A percentile compares a stretch with the other conserved stretches of the same genome.
Evolutionary conservation across 768 basidiomycete genomes (phyloP).

Genomic region (Pleurotus ostreatus): DNA sequence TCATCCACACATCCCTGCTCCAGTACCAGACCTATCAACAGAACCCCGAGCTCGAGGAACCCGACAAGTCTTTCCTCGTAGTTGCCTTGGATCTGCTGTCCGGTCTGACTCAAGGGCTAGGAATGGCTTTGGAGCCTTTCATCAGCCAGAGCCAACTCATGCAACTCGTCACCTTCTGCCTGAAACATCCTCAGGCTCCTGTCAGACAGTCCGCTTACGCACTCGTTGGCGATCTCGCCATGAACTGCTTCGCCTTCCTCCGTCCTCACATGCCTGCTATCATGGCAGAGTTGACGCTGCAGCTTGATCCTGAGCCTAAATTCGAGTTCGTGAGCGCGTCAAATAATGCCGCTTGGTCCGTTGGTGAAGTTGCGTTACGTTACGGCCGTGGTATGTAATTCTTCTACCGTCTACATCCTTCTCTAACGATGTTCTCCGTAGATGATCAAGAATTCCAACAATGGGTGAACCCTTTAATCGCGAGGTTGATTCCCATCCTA

Average conservation of each 20-base stretch:
- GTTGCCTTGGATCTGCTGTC: slow-evolving; percentile 97
- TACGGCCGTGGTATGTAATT: slow-evolving; percentile 67
- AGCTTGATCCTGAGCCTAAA: slow-evolving; percentile 91
- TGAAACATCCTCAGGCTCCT: slow-evolving; percentile 94
- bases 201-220: slow-evolving; percentile 97
- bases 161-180: slow-evolving; percentile 76
- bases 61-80: slow-evolving; percentile 95
- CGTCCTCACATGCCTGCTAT: slow-evolving; percentile 84
- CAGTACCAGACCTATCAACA: slow-evolving; percentile 87
- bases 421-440: slow-evolving; percentile 19
- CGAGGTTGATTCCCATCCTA: slow-evolving; percentile 88
- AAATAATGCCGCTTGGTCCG: slow-evolving; percentile 99
- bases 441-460: slow-evolving; percentile 87
- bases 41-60: slow-evolving; percentile 89
- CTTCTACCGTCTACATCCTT: not conserved
- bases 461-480: slow-evolving; percentile 85
- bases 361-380: slow-evolving; percentile 94
- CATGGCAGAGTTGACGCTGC: slow-evolving; percentile 84
- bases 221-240: slow-evolving; percentile 96
- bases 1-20: slow-evolving; percentile 79
- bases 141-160: slow-evolving; percentile 70
- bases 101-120: slow-evolving; percentile 92
- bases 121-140: slow-evolving; percentile 68
- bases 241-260: slow-evolving; percentile 87
- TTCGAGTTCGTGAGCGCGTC: slow-evolving; percentile 94